These are phyloP conservation scores for Sedum album DNA, from an alignment of 164 flowering plant species.

Conservation along the genomic window DNA sequence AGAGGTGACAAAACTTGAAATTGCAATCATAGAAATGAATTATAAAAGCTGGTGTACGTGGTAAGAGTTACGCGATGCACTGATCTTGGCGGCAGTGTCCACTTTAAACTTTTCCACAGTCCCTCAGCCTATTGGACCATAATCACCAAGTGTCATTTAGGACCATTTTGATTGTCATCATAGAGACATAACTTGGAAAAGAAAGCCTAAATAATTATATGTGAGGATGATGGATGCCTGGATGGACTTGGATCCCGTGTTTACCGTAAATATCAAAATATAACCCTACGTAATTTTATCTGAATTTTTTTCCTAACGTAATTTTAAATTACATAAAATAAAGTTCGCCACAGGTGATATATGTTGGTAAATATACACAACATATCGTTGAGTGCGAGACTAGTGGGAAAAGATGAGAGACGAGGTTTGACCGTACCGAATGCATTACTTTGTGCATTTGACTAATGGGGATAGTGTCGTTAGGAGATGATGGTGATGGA, in stretches of 20 bases:
- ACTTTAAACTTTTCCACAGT: too few relatives aligned
- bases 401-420: background rate
- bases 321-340: too few relatives aligned
- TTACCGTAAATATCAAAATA: too few relatives aligned
- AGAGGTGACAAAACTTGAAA: background rate
- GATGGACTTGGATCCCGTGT: too few relatives aligned
- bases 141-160: background rate
- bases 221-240: too few relatives aligned
- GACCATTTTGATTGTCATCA: background rate
- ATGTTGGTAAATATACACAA: too few relatives aligned
- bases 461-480: background rate
- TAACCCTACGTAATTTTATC: too few relatives aligned
- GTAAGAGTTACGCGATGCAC: background rate
- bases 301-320: too few relatives aligned
- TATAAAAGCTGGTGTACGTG: background rate
- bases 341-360: too few relatives aligned
- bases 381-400: background rate
- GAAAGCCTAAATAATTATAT: too few relatives aligned
- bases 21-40: background rate
- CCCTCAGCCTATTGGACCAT: background rate
- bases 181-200: too few relatives aligned
- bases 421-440: background rate
- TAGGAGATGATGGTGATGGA: slow-evolving; percentile 4
- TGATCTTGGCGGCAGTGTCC: too few relatives aligned
- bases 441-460: background rate